phyloP scores from a whole-genome alignment of 768 basidiomycete species.

The Termitomyces sp. region DNA sequence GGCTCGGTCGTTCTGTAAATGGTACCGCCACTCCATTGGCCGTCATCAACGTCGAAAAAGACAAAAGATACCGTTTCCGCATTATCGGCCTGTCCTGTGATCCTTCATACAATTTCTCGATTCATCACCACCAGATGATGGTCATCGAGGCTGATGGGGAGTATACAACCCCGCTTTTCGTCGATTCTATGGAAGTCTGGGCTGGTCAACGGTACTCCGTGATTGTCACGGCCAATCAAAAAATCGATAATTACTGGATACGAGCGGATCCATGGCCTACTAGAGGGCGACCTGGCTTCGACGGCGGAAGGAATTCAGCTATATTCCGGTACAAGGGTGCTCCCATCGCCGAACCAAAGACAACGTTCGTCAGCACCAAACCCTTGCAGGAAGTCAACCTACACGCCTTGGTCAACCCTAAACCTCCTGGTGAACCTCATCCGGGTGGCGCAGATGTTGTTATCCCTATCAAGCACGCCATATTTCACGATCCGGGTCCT shows the following conservation, averaged over 20 bases:
- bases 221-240: conserved; percentile 1
- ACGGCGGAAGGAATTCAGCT: conserved; percentile 3
- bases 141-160: conserved; percentile 5
- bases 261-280: neutral
- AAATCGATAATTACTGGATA: conserved; percentile 5
- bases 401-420: neutral
- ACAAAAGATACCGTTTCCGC: conserved; percentile 6
- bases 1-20: conserved; percentile 2
- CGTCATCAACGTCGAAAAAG: conserved; percentile 2
- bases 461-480: neutral
- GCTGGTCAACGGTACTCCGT: conserved; percentile 6
- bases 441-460: conserved; percentile 3
- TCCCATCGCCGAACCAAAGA: neutral
- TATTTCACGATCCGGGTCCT: neutral
- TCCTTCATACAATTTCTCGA: conserved; percentile 3
- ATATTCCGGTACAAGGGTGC: conserved; percentile 1
- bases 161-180: neutral
- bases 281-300: conserved; percentile 2
- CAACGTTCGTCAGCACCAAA: neutral
- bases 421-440: neutral
- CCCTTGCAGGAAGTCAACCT: conserved; percentile 1
- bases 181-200: conserved; percentile 5
- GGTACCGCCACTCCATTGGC: neutral
- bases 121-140: conserved; percentile 1
- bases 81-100: conserved; percentile 6